phyloP scores from a whole-genome alignment of 306 rosid species.

The Lathyrus tuberosus region DNA sequence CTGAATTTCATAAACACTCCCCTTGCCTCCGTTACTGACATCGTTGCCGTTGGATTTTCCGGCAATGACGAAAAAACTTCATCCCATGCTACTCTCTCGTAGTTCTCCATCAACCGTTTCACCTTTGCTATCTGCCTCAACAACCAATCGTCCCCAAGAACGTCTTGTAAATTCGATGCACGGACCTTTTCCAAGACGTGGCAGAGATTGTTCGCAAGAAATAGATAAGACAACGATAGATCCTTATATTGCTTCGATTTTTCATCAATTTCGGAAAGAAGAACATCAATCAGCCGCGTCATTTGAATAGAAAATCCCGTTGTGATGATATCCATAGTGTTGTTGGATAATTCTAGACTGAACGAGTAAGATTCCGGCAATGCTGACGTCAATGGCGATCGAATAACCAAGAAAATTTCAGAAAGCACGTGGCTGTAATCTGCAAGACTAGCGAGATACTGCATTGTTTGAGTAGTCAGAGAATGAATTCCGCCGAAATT shows the following conservation, averaged over 20 bases:
- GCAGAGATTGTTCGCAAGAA: too few species aligned
- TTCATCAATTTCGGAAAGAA: slow-evolving; percentile 68
- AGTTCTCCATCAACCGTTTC: too few species aligned
- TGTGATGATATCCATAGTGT: neutral
- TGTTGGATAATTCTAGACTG: slow-evolving; percentile 37
- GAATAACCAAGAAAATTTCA: slow-evolving; percentile 49
- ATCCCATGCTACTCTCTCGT: too few species aligned
- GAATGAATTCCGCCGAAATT: slow-evolving; percentile 54
- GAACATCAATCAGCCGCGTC: slow-evolving; percentile 65
- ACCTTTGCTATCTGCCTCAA: too few species aligned
- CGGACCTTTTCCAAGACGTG: too few species aligned
- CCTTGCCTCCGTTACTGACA: too few species aligned
- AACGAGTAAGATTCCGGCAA: slow-evolving; percentile 48
- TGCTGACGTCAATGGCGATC: slow-evolving; percentile 32
- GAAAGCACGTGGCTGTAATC: slow-evolving; percentile 56
- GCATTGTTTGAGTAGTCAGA: slow-evolving; percentile 51
- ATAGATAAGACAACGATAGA: slow-evolving; percentile 56
- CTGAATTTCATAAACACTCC: too few species aligned
- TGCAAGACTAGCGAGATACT: slow-evolving; percentile 55
- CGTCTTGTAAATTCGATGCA: too few species aligned
- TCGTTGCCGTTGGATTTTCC: too few species aligned
- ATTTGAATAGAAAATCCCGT: slow-evolving; percentile 41
- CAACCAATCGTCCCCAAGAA: too few species aligned
- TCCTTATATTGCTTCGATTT: slow-evolving; percentile 63
- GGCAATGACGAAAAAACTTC: too few species aligned